Conservation (phyloP, 257 asterid genomes). For the Capsicum chinense region DNA sequence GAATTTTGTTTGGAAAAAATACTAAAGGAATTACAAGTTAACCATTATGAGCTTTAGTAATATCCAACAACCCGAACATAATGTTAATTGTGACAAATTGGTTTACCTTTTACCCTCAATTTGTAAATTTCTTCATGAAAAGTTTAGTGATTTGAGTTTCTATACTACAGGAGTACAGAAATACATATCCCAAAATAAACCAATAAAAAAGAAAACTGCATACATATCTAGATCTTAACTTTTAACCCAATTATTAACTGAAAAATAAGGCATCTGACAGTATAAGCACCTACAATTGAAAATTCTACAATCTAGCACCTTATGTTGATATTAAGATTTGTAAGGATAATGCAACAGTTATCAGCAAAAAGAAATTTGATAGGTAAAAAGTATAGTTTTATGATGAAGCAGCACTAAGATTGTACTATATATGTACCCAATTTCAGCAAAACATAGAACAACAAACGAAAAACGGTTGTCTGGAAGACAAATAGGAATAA, state of each 20-base stretch:
- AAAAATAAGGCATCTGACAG: background rate
- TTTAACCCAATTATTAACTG: conserved; percentile 15
- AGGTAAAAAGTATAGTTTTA: background rate
- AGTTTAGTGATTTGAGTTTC: background rate
- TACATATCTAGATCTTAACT: background rate
- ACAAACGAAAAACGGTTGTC: background rate
- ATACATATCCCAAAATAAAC: background rate
- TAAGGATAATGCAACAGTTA: background rate
- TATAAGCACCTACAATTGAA: background rate
- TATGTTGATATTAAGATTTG: background rate
- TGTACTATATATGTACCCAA: background rate
- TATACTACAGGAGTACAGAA: background rate
- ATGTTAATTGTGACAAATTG: background rate
- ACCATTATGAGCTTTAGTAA: background rate
- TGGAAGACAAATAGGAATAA: conserved; percentile 12
- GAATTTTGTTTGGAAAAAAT: background rate
- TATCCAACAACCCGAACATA: background rate
- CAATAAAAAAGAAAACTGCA: background rate
- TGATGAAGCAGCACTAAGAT: conserved; percentile 8
- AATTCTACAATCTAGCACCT: background rate
- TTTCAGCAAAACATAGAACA: background rate
- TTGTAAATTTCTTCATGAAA: background rate
- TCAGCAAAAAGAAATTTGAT: background rate
- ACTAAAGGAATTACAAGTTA: background rate
- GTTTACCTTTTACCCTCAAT: background rate